Evolutionary conservation across 1,284 basidiomycete species (phyloP), one percentile per base, ranked within the genome.

Genomic region (Ustilago xerochloae): DNA sequence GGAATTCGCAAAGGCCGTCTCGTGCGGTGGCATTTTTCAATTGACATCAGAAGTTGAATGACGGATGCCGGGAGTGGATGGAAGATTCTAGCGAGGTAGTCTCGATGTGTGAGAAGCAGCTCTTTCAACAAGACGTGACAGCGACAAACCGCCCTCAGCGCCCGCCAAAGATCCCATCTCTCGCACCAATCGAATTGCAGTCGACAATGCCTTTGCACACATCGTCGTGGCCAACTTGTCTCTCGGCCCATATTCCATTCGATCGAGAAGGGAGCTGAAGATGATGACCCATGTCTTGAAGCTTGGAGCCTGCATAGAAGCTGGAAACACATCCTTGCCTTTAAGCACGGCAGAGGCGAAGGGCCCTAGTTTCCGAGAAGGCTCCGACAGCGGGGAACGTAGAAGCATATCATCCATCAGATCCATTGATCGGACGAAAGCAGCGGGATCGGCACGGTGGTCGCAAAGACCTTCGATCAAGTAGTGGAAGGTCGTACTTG

Each of bases 361-460:
- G 1, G 71, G 55, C 4, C 71, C 65, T 16, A 63, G 16, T 22
- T 12, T n/a, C 4, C 64, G 60, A n/a, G 61, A 33, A 7, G 58
- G 35, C 4, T 62, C 46, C 6, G 59, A 29, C 7, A 33, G 30
- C 7, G 46, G 22, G 1, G 48, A 16, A 2, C 61, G 57, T 15
- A 66, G 56, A 8, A 74, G 47, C 58, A 74, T 60, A 50, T 74
- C 71, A 36, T 74, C 71, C 16, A 74, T 55, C 8, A 74, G 28
- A 41, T 68, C 62, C 52, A 74, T 63, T 3, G 62, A 52, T 18
- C 71, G 62, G n/a, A 39, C 28, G 51, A 74, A 74, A 4, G 71
- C 65, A 7, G 65, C 50, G 36, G 53, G 61, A 29, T 69, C 65
- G 10, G 65, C 53, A 36, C 59, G 54, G 13, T 41, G 4, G 48